A percentile compares a stretch with the other conserved stretches of the same genome.
Conservation (phyloP, 306 rosid genomes). For the Ormosia semicastrata region DNA sequence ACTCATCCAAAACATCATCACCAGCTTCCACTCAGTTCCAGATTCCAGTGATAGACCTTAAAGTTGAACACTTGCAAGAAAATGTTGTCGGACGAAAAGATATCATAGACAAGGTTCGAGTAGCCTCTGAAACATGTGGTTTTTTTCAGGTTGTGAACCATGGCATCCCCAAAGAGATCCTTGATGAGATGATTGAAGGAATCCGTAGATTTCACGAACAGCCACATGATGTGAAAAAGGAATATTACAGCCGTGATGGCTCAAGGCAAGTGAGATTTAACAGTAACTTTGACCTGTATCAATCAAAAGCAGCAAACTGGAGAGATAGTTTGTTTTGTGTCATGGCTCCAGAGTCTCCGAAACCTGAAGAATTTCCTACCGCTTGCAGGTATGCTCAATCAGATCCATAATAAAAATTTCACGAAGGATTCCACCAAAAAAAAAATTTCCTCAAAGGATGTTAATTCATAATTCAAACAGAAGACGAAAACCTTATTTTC, state of each 20-base stretch:
- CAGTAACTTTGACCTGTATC: slow-evolving; percentile 11
- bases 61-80: neutral
- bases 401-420: no score
- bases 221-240: neutral
- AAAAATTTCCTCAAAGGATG: no score
- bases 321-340: neutral
- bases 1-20: neutral
- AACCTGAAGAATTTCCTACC: neutral
- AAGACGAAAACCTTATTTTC: no score
- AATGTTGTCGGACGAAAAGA: neutral
- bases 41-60: slow-evolving; percentile 15
- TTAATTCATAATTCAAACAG: no score
- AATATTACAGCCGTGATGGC: neutral
- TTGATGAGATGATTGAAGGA: slow-evolving; percentile 19
- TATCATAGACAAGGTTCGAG: neutral
- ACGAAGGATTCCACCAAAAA: no score
- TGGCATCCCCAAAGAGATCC: neutral
- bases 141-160: slow-evolving; percentile 27
- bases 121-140: slow-evolving; percentile 5
- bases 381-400: neutral
- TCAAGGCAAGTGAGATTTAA: neutral
- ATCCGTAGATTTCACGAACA: neutral
- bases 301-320: slow-evolving; percentile 21
- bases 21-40: neutral
- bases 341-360: slow-evolving; percentile 13